Conservation (phyloP, 1,284 basidiomycete genomes). For the Ceratobasidium papillatum region DNA sequence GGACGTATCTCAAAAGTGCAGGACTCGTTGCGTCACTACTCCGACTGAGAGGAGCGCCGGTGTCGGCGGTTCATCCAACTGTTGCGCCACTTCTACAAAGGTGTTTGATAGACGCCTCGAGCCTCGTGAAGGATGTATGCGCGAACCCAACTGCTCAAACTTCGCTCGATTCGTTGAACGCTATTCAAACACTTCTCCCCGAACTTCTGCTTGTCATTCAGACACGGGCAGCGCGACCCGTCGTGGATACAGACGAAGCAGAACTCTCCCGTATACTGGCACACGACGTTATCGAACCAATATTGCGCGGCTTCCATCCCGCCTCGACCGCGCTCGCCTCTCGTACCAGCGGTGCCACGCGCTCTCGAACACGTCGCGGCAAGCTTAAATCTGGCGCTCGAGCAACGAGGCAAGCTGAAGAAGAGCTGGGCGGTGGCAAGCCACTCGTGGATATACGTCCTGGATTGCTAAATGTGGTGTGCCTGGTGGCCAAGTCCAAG, state of each 20-base stretch:
- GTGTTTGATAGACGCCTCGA: slow-evolving; percentile 14
- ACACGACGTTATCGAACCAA: slow-evolving; percentile 13
- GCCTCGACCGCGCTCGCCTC: slow-evolving; percentile 6
- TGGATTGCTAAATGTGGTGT: slow-evolving; percentile 2
- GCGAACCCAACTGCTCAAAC: not conserved
- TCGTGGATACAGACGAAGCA: not conserved
- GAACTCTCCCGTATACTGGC: slow-evolving; percentile 15
- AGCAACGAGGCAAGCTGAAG: slow-evolving; percentile 15
- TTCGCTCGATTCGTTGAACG: slow-evolving; percentile 16
- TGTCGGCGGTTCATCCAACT: not conserved
- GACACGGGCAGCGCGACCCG: not conserved
- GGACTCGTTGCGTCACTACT: slow-evolving; percentile 22
- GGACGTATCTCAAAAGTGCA: not conserved
- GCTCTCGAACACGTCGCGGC: slow-evolving; percentile 12
- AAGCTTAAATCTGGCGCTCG: slow-evolving; percentile 27
- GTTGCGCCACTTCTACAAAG: slow-evolving; percentile 7
- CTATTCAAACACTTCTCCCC: slow-evolving; percentile 17
- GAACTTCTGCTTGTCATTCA: slow-evolving; percentile 3
- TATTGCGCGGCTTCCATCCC: slow-evolving; percentile 7
- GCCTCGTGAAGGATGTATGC: slow-evolving; percentile 29
- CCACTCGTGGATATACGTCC: slow-evolving; percentile 7
- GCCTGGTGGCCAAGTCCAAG: slow-evolving; percentile 4
- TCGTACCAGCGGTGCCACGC: not conserved
- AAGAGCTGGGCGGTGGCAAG: not conserved
- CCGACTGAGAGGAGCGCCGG: slow-evolving; percentile 2